Percentiles rank a stretch among this genome's conserved stretches.
phyloP scores from a whole-genome alignment of 345 rosid species.

The Pelargonium nanum region DNA sequence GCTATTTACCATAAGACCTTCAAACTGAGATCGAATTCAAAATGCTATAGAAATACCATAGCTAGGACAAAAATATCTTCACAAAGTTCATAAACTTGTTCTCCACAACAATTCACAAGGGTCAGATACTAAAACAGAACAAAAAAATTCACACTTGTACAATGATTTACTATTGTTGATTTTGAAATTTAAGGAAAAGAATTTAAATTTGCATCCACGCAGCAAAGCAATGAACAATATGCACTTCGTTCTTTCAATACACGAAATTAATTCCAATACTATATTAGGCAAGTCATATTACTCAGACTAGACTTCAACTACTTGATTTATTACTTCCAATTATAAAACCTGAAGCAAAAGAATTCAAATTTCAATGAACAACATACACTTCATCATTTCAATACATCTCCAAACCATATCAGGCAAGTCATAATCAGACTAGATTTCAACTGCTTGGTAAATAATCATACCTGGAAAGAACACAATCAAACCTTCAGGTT shows the following conservation, averaged over 20 bases:
- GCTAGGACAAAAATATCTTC: not conserved
- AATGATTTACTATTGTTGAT: not conserved
- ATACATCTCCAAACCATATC: no score
- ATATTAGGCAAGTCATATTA: not conserved
- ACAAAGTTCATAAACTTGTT: not conserved
- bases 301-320: not conserved
- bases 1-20: no score
- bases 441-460: not conserved
- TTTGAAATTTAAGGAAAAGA: not conserved
- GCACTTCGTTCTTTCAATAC: not conserved
- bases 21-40: no score
- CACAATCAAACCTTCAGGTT: slow-evolving; percentile 69
- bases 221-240: not conserved
- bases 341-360: no score
- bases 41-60: not conserved
- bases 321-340: no score
- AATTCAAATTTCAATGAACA: not conserved
- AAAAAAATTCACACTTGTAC: not conserved
- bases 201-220: not conserved
- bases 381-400: not conserved
- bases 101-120: no score
- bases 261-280: no score
- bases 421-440: not conserved
- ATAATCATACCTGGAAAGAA: slow-evolving; percentile 77
- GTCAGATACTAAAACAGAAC: not conserved